Conservation (phyloP, 2,329 filamentous ascomycete genomes). For the Colletotrichum sp. region DNA sequence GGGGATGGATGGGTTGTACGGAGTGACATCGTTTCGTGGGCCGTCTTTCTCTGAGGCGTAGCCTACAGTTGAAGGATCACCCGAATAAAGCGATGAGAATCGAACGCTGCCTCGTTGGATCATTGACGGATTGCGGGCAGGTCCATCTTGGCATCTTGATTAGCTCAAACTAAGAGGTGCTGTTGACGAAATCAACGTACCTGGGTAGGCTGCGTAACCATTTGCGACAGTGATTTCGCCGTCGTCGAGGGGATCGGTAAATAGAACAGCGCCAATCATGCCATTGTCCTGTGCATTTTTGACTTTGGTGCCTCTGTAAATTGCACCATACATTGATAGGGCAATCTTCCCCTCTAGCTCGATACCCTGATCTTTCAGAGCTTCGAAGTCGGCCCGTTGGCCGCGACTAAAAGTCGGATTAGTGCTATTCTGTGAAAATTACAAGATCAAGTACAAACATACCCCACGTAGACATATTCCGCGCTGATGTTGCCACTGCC, state of each 20-base stretch:
- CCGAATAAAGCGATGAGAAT: conserved; percentile 3
- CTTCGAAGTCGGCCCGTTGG: neutral
- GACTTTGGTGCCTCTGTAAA: conserved; percentile 5
- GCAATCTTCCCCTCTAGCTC: conserved; percentile 6
- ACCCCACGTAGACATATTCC: conserved; percentile 11
- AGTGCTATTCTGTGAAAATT: neutral
- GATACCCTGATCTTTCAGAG: neutral
- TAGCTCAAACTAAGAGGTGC: accelerated
- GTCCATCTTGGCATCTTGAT: neutral
- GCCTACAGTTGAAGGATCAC: neutral
- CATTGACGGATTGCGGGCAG: conserved; percentile 3
- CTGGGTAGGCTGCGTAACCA: conserved; percentile 1
- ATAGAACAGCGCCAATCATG: conserved; percentile 6
- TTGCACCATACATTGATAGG: neutral
- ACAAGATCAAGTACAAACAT: accelerated
- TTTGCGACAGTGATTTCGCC: conserved; percentile 12
- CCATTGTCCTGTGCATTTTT: conserved; percentile 9
- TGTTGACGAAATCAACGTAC: neutral
- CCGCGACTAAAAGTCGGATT: neutral
- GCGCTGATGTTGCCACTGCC: conserved; percentile 1
- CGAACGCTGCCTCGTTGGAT: conserved; percentile 14
- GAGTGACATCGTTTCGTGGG: neutral
- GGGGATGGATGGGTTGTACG: conserved; percentile 1
- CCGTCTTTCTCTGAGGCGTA: conserved; percentile 10
- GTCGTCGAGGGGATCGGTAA: conserved; percentile 3